phyloP scores from a whole-genome alignment of 225 moss, liverwort and hornwort species.

The Straminergon stramineum region DNA sequence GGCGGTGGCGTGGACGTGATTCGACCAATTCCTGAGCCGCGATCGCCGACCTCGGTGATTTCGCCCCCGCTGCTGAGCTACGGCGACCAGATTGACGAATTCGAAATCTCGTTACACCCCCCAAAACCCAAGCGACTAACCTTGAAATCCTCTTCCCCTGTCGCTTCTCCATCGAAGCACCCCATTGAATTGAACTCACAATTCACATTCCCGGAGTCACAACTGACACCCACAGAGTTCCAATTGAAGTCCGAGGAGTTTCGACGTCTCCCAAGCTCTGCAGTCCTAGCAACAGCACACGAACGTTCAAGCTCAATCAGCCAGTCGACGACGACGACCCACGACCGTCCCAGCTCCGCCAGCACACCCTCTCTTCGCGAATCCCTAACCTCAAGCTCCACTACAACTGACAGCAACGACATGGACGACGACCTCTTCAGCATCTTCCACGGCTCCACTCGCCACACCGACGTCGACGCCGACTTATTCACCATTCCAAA shows the following conservation, averaged over 20 bases:
- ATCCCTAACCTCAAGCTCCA: constrained; percentile 6
- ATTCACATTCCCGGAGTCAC: neutral
- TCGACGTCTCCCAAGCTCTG: neutral
- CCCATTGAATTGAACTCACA: neutral
- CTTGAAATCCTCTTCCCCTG: neutral
- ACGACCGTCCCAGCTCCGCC: neutral
- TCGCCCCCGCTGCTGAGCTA: constrained; percentile 23
- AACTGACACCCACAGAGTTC: neutral
- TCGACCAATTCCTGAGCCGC: constrained; percentile 4
- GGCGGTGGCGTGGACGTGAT: constrained; percentile 36
- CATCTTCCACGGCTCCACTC: constrained; percentile 35
- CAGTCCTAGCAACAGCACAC: neutral
- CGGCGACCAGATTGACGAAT: constrained; percentile 35
- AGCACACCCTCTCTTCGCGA: neutral
- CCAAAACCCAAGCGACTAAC: neutral
- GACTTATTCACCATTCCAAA: neutral
- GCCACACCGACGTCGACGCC: constrained; percentile 1
- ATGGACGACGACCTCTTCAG: constrained; percentile 45
- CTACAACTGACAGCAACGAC: constrained; percentile 6
- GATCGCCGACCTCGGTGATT: constrained; percentile 38
- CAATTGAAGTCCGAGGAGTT: neutral
- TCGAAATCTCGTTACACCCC: constrained; percentile 12
- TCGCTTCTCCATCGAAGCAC: neutral
- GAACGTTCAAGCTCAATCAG: neutral
- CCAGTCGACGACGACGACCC: neutral